These are phyloP conservation scores for Spergularia azorica DNA, from an alignment of 179 eudicot genomes.

Conservation along the genomic window DNA sequence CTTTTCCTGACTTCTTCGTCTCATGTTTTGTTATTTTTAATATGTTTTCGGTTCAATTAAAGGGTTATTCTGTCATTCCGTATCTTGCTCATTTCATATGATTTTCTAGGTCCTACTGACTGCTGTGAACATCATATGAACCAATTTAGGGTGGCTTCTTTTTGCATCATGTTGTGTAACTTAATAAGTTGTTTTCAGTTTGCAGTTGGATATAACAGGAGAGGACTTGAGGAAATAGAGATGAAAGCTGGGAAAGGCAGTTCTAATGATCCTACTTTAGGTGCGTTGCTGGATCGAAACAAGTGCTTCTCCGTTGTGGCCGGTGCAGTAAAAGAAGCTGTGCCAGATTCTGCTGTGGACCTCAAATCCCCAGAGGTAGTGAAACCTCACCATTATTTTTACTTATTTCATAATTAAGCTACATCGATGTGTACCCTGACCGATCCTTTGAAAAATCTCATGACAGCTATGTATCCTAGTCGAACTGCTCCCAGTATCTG, in stretches of 20 bases:
- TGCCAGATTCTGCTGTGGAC: conserved; percentile 67
- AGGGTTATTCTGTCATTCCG: no score
- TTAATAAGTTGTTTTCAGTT: conserved; percentile 36
- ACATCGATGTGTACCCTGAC: background rate
- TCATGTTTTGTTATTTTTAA: no score
- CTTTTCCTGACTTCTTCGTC: no score
- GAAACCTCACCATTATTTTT: background rate
- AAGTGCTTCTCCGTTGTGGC: conserved; percentile 69
- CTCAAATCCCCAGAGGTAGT: conserved; percentile 78
- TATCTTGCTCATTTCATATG: no score
- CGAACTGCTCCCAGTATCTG: conserved; percentile 67
- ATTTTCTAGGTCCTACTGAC: no score
- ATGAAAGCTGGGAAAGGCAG: conserved; percentile 34
- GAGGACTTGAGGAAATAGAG: conserved; percentile 73
- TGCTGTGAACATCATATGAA: no score
- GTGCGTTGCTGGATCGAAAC: conserved; percentile 55
- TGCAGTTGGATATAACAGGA: conserved; percentile 79
- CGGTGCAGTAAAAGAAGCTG: conserved; percentile 53
- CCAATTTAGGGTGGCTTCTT: no score
- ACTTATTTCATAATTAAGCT: no score
- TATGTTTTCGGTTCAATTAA: no score
- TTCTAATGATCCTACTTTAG: conserved; percentile 28
- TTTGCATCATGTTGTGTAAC: no score
- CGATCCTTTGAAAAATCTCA: background rate
- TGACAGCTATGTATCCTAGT: conserved; percentile 61